Conservation (phyloP, 352 stramenopile species). For the Phytophthora pluvialis region DNA sequence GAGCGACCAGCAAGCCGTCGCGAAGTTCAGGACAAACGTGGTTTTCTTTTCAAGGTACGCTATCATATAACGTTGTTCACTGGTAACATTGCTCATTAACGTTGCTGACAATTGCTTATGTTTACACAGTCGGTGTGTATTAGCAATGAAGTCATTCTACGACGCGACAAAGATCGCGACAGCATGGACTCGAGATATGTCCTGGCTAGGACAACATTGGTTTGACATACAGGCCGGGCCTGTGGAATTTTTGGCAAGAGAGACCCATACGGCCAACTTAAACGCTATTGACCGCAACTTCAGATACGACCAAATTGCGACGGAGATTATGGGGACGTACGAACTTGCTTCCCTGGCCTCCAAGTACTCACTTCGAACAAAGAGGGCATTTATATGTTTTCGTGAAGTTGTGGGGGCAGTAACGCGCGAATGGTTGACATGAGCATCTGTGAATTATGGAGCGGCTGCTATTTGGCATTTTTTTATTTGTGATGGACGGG, state of each 20-base stretch:
- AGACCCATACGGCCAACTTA: not conserved
- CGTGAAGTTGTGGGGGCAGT: conserved; percentile 1
- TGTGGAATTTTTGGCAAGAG: not conserved
- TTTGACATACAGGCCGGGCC: not conserved
- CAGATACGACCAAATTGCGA: not conserved
- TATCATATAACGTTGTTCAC: not conserved
- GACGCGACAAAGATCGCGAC: not conserved
- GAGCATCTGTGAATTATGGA: conserved; percentile 3
- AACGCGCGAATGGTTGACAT: not conserved
- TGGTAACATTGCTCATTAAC: not conserved
- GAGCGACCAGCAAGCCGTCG: not conserved
- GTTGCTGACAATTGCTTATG: not conserved
- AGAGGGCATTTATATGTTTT: not conserved
- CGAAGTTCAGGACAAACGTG: not conserved
- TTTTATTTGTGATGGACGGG: not conserved
- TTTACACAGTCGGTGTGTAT: not conserved
- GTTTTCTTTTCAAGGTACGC: not conserved
- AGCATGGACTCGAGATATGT: not conserved
- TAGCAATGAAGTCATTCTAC: conserved; percentile 2
- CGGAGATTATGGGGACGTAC: not conserved
- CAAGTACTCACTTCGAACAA: not conserved
- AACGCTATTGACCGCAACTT: not conserved
- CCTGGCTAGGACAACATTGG: not conserved
- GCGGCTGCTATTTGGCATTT: conserved; percentile 1
- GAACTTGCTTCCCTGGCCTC: not conserved